These are phyloP conservation scores for Sedum album DNA, from an alignment of 164 flowering plant genomes.

Conservation along the genomic window DNA sequence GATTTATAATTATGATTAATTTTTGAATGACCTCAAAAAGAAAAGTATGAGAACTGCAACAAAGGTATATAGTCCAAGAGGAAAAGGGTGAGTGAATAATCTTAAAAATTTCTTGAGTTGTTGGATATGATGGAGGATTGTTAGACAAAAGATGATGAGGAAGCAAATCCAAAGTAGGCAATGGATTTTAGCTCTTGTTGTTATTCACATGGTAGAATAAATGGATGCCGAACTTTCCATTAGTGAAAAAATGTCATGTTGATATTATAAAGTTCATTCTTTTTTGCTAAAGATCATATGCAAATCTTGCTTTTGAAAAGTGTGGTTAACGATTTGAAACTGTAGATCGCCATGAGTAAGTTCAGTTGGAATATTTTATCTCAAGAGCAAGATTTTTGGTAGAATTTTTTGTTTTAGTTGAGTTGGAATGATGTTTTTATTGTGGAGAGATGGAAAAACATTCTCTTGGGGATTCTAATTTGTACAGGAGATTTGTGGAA, in stretches of 20 bases:
- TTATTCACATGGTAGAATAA: constrained; percentile 13
- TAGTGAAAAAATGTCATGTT: constrained; percentile 9
- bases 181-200: constrained; percentile 23
- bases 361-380: no score
- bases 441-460: background rate
- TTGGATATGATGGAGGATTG: constrained; percentile 10
- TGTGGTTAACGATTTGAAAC: background rate
- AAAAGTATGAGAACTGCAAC: constrained; percentile 11
- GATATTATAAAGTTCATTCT: background rate
- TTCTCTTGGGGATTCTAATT: constrained; percentile 9
- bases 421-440: background rate
- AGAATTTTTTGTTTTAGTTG: background rate
- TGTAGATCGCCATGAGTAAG: no score
- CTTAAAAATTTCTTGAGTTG: constrained; percentile 10
- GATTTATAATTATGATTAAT: constrained; percentile 2
- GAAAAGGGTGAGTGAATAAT: constrained; percentile 12
- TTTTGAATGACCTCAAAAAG: constrained; percentile 9
- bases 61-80: constrained; percentile 17
- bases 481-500: constrained; percentile 9
- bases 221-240: constrained; percentile 12
- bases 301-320: background rate
- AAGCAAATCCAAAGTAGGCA: constrained; percentile 15
- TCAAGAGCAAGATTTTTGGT: background rate
- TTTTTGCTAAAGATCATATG: constrained; percentile 12
- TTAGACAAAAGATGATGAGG: constrained; percentile 12